Evolutionary conservation across 2,329 filamentous ascomycete genomes (phyloP).

Genomic region (Trichophyton rubrum): DNA sequence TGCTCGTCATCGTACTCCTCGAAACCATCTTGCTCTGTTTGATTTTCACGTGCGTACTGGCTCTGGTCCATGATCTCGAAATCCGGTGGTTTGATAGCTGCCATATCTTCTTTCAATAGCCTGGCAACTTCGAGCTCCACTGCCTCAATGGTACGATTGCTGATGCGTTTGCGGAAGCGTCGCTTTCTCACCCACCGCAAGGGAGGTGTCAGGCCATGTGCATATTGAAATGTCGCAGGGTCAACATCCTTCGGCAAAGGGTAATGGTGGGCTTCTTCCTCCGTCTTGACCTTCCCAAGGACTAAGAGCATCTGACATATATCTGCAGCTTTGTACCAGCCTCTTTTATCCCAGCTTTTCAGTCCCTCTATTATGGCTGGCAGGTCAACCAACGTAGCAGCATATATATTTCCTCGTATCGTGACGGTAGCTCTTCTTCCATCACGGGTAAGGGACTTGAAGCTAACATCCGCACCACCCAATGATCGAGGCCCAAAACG

Average conservation of each 20-base stretch:
- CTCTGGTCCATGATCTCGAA: conserved; percentile 52
- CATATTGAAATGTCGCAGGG: conserved; percentile 57
- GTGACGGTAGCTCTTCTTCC: conserved; percentile 60
- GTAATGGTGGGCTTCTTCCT: conserved; percentile 52
- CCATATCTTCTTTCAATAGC: conserved; percentile 56
- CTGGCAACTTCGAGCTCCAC: conserved; percentile 69
- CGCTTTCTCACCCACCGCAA: conserved; percentile 76
- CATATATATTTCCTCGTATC: conserved; percentile 59
- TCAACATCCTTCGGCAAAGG: conserved; percentile 60
- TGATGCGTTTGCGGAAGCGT: conserved; percentile 70
- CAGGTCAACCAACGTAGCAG: conserved; percentile 67
- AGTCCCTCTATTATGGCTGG: conserved; percentile 80
- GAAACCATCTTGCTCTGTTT: conserved; percentile 36
- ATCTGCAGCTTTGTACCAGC: conserved; percentile 80
- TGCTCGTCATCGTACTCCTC: conserved; percentile 38
- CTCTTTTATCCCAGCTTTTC: conserved; percentile 85
- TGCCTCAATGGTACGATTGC: conserved; percentile 70
- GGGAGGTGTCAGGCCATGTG: conserved; percentile 76
- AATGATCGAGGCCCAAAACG: conserved; percentile 56
- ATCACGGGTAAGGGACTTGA: conserved; percentile 62
- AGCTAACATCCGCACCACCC: conserved; percentile 62
- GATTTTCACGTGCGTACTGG: conserved; percentile 34
- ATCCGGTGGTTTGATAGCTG: conserved; percentile 43
- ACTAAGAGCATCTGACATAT: conserved; percentile 82
- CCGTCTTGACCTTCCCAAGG: conserved; percentile 52